A percentile compares a stretch with the other conserved stretches of the same genome.
Conservation (phyloP, 1,284 basidiomycete species). For the Microbotryum silenes-acaulis region DNA sequence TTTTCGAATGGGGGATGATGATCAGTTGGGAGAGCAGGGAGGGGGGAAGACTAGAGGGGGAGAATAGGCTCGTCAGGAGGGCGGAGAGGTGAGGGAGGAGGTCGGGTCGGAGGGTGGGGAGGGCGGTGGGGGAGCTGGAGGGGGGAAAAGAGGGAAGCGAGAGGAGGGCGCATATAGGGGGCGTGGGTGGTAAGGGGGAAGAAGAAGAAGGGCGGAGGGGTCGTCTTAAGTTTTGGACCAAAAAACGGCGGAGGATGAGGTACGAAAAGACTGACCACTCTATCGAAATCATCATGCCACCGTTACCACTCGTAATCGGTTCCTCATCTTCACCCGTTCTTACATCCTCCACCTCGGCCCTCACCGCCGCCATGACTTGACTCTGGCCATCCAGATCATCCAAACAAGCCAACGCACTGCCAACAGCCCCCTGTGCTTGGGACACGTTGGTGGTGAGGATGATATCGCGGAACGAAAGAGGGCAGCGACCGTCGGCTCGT, state of each 20-base stretch:
- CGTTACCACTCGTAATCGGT: background rate
- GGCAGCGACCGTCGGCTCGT: slow-evolving; percentile 25
- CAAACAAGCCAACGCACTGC: slow-evolving; percentile 14
- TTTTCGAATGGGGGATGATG: slow-evolving; percentile 21
- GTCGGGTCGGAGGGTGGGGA: slow-evolving; percentile 16
- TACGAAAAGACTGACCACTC: slow-evolving; percentile 13
- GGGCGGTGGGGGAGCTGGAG: slow-evolving; percentile 21
- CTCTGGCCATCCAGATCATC: slow-evolving; percentile 18
- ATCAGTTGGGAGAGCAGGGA: slow-evolving; percentile 26
- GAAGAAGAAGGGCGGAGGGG: too few species aligned
- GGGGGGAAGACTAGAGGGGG: slow-evolving; percentile 13
- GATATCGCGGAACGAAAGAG: slow-evolving; percentile 26
- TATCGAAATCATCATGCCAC: slow-evolving; percentile 14
- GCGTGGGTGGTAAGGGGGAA: too few species aligned
- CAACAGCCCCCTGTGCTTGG: slow-evolving; percentile 21
- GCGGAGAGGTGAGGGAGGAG: slow-evolving; percentile 22
- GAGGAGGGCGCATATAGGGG: background rate
- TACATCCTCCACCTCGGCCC: slow-evolving; percentile 25
- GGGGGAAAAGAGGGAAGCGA: background rate
- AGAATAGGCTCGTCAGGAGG: slow-evolving; percentile 26
- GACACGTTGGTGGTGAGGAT: slow-evolving; percentile 22
- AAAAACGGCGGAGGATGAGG: background rate
- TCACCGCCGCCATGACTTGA: slow-evolving; percentile 26
- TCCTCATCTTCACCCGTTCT: slow-evolving; percentile 2
- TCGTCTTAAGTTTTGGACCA: too few species aligned